Percentiles rank a stretch among this genome's conserved stretches.
These are phyloP conservation scores for Iris macrosiphon DNA, from an alignment of 106 monocot genomes.

Conservation along the genomic window DNA sequence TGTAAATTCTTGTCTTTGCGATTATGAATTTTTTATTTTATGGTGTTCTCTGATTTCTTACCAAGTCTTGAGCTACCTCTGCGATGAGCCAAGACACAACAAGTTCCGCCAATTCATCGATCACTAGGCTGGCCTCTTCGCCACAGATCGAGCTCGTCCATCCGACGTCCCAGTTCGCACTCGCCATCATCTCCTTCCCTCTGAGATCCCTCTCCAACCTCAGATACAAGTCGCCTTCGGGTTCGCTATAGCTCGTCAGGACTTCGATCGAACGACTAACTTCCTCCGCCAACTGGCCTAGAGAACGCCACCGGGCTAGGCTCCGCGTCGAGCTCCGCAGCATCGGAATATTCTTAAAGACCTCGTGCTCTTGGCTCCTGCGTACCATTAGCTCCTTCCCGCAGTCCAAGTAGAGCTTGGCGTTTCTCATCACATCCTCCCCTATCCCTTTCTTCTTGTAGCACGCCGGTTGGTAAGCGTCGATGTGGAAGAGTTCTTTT, in stretches of 20 bases:
- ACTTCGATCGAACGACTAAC: constrained; percentile 12
- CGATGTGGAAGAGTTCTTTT: background rate
- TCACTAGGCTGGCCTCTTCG: constrained; percentile 22
- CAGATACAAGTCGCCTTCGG: constrained; percentile 9
- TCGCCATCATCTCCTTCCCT: constrained; percentile 12
- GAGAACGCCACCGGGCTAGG: constrained; percentile 7
- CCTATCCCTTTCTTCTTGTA: background rate
- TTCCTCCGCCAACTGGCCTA: constrained; percentile 20
- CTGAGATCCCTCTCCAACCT: constrained; percentile 41
- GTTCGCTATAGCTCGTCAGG: constrained; percentile 6
- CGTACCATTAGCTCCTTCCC: constrained; percentile 23
- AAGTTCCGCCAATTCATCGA: constrained; percentile 14
- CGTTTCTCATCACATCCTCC: background rate
- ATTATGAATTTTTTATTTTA: no score
- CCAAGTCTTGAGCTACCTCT: constrained; percentile 27
- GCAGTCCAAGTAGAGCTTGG: constrained; percentile 18
- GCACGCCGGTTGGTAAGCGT: background rate
- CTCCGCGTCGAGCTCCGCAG: no score
- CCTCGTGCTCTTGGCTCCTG: no score
- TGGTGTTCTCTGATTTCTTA: no score
- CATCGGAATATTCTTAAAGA: no score
- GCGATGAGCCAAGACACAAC: constrained; percentile 19
- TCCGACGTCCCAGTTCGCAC: constrained; percentile 33
- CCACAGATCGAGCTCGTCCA: constrained; percentile 21
- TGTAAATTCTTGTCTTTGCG: no score